Evolutionary conservation across 805 yeast species (phyloP), one percentile per base, ranked within the genome.

Genomic region (Zygoascus flipseniorum): DNA sequence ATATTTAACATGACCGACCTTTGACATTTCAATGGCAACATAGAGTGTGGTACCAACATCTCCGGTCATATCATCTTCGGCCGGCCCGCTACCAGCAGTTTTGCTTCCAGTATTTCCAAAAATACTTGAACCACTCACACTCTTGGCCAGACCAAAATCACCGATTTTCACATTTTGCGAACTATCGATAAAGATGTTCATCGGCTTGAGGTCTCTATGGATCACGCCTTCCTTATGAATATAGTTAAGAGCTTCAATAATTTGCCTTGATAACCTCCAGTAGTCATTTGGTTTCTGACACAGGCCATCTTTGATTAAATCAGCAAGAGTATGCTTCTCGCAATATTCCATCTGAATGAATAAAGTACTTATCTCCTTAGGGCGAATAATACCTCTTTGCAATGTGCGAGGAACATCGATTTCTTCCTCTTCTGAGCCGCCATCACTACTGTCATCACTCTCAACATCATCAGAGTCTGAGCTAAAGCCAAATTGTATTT

Each of bases 331-430:
- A 54, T 87, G 88, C 64, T 92, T 93, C 63, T 93, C 99, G 70
- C 99, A 93, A 62, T 93, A 93, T 67, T 93, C 99, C 99, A 93
- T 93, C 65, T 93, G 99, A 60, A 93, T 93, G 66, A 87, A 93
- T 31, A 93, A 69, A 0, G 95, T 89, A 51, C 90, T 85, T 58
- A 73, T 32, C 41, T 37, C 16, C n/a, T 44, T 31, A 6, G 18
- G 14, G 11, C 51, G 19, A 44, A 37, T 31, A 6, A 37, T 19
- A 23, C 14, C 35, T 32, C 39, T 16, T 23, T 43, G 43, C 19
- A 48, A 28, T 26, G 45, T 26, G 2, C 31, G 39, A 20, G 31
- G 47, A 14, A 44, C 14, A 19, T 52, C 53, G 47, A 26, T 31
- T 28, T 31, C 50, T 35, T 43, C 37, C 11, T 54, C 56, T n/a